These are phyloP conservation scores for Vaccinium darrowii DNA, from an alignment of 148 eudicot genomes.

Conservation along the genomic window DNA sequence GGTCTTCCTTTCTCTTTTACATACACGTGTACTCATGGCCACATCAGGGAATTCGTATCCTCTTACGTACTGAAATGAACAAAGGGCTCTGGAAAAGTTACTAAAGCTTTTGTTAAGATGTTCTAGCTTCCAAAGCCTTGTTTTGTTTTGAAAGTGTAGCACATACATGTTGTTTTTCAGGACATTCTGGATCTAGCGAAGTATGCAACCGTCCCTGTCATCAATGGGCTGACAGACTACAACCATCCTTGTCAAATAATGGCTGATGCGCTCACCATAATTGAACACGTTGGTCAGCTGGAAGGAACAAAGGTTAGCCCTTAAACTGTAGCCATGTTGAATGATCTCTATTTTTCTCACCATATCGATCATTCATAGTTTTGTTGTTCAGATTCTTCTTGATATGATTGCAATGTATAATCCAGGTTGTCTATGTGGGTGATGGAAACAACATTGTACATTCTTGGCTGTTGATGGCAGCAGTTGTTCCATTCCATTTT, in stretches of 20 bases:
- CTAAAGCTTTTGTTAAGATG: slow-evolving; percentile 9
- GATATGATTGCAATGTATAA: neutral
- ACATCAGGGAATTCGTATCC: neutral
- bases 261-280: slow-evolving; percentile 98
- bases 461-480: slow-evolving; percentile 81
- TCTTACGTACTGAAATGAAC: neutral
- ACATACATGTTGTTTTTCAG: slow-evolving; percentile 41
- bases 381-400: slow-evolving; percentile 1
- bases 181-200: slow-evolving; percentile 87
- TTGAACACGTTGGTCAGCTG: slow-evolving; percentile 78
- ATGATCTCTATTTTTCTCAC: neutral
- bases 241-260: slow-evolving; percentile 98
- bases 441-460: slow-evolving; percentile 97
- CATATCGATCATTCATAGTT: neutral
- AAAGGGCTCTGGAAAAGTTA: neutral
- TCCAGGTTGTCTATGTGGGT: slow-evolving; percentile 95
- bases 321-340: neutral
- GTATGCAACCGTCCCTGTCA: slow-evolving; percentile 74
- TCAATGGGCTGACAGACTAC: slow-evolving; percentile 91
- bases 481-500: slow-evolving; percentile 86
- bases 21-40: neutral
- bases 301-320: slow-evolving; percentile 89
- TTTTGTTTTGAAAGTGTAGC: neutral
- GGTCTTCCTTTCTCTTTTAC: neutral
- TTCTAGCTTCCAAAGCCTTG: neutral